Base-by-base conservation (phyloP, 345 rosid species). In the Hypericum androsaemum region DNA sequence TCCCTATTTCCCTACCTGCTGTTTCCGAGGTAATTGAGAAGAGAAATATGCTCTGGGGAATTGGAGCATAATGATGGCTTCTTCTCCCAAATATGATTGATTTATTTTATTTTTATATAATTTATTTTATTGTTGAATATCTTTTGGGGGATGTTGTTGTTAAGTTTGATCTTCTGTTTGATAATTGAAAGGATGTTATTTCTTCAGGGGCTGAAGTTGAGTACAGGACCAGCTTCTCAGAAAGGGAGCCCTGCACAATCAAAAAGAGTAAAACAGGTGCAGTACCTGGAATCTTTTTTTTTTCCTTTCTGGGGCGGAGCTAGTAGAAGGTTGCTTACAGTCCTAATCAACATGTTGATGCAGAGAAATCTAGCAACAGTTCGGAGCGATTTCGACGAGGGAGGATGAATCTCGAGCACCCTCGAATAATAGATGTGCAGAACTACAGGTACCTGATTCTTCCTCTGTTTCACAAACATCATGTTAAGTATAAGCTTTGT, bases 391-490 rank as follows among this genome's bases (percentile, higher is more conserved):
- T 71, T 49, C 71, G 83, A 61, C 79, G 89, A 51, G 68, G 82
- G 45, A 84, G 77, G 64, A 88, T 80, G 97, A 85, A 92, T 72
- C 94, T 85, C 11, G 96, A 92, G 47, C 86, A 88, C 58, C 97
- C 99, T 0, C 72, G 95, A 52, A 79, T 92, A 66, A 83, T 92
- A 52, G 99, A 92, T 74, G 99, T 92, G 58, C 94, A 92, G 63
- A 92, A 85, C 71, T 60, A 86, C 56, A 92, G 98, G 98, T 92
- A 59, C 44, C 37, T 43, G 15, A 39, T 60, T 43, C 10, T 22
- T 22, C n/a, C n/a, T 54, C 35, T 37, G 16, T 41, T 39, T 13
- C 39, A 32, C 4, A 37, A 44, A 22, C 32, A 1, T 22, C 32
- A 1, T 22, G 32, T 22, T 22, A 22, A 22, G 32, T 22, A 22